Conservation (phyloP, 83 land plant species). For the Thuja plicata region DNA sequence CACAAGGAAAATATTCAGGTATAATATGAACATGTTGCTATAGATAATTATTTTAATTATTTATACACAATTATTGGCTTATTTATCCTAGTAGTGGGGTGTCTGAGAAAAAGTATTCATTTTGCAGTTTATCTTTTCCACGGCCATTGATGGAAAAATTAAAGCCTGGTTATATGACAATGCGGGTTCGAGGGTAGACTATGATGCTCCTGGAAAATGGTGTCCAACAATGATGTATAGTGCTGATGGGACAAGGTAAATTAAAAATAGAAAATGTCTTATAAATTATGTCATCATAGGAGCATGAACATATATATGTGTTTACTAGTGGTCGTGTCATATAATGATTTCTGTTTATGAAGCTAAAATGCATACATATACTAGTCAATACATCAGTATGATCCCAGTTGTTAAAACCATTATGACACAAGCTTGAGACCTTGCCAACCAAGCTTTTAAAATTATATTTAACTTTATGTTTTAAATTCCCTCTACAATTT, state of each 20-base stretch:
- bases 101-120: background rate
- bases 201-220: slow-evolving; percentile 94
- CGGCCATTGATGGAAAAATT: slow-evolving; percentile 89
- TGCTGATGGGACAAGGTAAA: slow-evolving; percentile 91
- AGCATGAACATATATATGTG: background rate
- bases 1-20: slow-evolving; percentile 80
- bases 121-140: slow-evolving; percentile 90
- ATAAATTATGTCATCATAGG: background rate
- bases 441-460: background rate
- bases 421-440: background rate
- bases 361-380: too few relatives aligned
- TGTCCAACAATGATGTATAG: slow-evolving; percentile 94
- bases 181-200: slow-evolving; percentile 86
- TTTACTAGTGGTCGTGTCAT: background rate
- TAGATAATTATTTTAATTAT: background rate
- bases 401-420: background rate
- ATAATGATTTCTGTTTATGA: too few relatives aligned
- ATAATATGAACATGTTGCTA: background rate
- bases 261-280: background rate
- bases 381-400: background rate
- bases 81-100: background rate
- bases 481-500: too few relatives aligned
- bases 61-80: background rate
- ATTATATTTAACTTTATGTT: too few relatives aligned
- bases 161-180: slow-evolving; percentile 94